Percentiles rank a stretch among this genome's conserved stretches.
Evolutionary conservation across 1,139 yeast species (phyloP).

Genomic region (Kluyveromyces marxianus): DNA sequence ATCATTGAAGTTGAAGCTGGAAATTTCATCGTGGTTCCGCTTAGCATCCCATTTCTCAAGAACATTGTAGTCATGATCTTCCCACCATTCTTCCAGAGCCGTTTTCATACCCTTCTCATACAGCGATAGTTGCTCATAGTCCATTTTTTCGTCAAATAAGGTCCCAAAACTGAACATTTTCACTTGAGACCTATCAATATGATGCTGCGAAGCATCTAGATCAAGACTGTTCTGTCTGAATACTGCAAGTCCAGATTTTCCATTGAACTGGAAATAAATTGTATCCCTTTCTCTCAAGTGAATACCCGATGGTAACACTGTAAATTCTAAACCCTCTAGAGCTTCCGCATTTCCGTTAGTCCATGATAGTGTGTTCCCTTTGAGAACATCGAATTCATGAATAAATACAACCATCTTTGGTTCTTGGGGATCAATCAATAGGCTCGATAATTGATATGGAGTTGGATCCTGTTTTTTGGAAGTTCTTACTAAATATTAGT

Average conservation of each 20-base stretch:
- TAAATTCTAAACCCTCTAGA: slow-evolving; percentile 52
- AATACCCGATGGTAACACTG: slow-evolving; percentile 77
- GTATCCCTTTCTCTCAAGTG: slow-evolving; percentile 53
- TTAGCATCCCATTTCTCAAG: slow-evolving; percentile 21
- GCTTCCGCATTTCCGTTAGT: slow-evolving; percentile 10
- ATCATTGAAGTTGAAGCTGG: slow-evolving; percentile 32
- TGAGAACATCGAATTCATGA: slow-evolving; percentile 26
- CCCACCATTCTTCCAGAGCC: slow-evolving; percentile 7
- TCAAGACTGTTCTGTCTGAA: slow-evolving; percentile 38
- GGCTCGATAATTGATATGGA: no score
- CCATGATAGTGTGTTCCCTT: slow-evolving; percentile 28
- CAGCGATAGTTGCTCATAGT: background rate
- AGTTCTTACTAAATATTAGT: no score
- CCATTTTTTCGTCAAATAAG: slow-evolving; percentile 36
- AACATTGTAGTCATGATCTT: slow-evolving; percentile 13
- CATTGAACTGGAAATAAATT: slow-evolving; percentile 42
- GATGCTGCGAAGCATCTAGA: slow-evolving; percentile 13
- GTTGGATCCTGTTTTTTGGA: no score
- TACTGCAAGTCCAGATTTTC: slow-evolving; percentile 36
- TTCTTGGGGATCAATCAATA: background rate
- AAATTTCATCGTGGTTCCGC: background rate
- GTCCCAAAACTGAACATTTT: slow-evolving; percentile 62
- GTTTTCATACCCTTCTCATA: slow-evolving; percentile 3
- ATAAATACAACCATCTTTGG: slow-evolving; percentile 2
- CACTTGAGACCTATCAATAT: slow-evolving; percentile 43